These are phyloP conservation scores for Leccinum subfulvum DNA, from an alignment of 1,284 basidiomycete species.

Conservation along the genomic window DNA sequence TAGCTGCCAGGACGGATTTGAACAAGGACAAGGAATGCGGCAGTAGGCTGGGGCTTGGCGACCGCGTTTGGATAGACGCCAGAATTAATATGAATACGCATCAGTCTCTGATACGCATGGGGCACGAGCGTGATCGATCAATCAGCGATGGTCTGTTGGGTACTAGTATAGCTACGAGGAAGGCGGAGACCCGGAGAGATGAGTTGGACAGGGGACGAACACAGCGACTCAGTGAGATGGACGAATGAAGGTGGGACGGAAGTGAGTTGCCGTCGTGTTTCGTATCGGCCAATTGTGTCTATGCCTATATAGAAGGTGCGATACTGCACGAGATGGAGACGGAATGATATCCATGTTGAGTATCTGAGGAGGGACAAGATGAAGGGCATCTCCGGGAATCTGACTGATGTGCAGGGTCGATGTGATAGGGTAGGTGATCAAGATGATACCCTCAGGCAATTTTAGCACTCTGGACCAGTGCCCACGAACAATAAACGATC, in stretches of 20 bases:
- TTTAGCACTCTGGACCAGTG: conserved; percentile 19
- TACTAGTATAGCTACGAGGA: background rate
- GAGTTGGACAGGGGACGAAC: background rate
- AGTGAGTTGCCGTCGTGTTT: conserved; percentile 6
- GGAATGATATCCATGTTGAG: conserved; percentile 27
- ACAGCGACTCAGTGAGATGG: conserved; percentile 1
- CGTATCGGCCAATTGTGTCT: conserved; percentile 25
- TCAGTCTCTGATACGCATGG: conserved; percentile 14
- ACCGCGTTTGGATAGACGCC: conserved; percentile 19
- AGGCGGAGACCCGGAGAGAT: conserved; percentile 3
- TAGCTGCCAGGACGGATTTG: conserved; percentile 23
- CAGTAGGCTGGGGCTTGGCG: conserved; percentile 28
- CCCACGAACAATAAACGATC: conserved; percentile 21
- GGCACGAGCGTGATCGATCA: conserved; percentile 14
- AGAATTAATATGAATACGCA: conserved; percentile 4
- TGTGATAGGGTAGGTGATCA: conserved; percentile 39
- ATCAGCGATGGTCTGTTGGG: conserved; percentile 11
- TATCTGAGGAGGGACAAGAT: conserved; percentile 19
- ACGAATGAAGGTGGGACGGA: conserved; percentile 13
- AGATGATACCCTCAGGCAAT: conserved; percentile 32
- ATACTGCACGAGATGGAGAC: conserved; percentile 26
- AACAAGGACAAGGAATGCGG: conserved; percentile 19
- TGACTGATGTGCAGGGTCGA: conserved; percentile 36
- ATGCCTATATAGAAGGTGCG: conserved; percentile 18
- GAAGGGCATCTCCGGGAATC: conserved; percentile 33